Evolutionary conservation across 257 asterid genomes (phyloP).

Genomic region (Craterostigma plantagineum): DNA sequence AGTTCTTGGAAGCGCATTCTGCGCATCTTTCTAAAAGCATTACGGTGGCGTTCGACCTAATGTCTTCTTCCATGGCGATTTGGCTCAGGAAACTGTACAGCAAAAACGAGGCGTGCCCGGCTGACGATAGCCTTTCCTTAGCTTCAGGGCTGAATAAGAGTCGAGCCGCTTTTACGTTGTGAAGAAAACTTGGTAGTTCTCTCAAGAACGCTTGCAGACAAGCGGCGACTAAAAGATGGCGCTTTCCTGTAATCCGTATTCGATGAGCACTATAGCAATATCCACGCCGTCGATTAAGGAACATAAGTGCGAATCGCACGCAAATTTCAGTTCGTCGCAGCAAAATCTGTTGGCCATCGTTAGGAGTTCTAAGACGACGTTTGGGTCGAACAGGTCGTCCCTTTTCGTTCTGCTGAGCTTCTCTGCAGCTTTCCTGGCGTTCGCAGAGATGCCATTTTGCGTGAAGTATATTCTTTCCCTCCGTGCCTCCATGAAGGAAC

Average conservation of each 20-base stretch:
- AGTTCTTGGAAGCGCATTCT: constrained; percentile 50
- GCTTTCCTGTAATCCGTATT: constrained; percentile 63
- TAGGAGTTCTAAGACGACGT: constrained; percentile 55
- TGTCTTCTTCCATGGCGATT: constrained; percentile 67
- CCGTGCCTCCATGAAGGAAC: constrained; percentile 55
- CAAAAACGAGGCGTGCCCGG: constrained; percentile 72
- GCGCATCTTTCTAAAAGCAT: constrained; percentile 77
- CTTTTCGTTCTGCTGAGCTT: constrained; percentile 46
- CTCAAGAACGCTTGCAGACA: constrained; percentile 81
- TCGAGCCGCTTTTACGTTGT: constrained; percentile 30
- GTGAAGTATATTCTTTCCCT: constrained; percentile 65
- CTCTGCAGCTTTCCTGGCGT: constrained; percentile 70
- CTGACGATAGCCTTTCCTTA: constrained; percentile 30
- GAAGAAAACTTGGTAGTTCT: constrained; percentile 63
- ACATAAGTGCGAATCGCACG: constrained; percentile 59
- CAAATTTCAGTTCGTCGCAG: constrained; percentile 67
- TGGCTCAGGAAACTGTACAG: constrained; percentile 67
- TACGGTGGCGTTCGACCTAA: constrained; percentile 59
- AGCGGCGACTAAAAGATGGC: constrained; percentile 83
- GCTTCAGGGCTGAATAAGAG: constrained; percentile 60
- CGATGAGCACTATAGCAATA: constrained; percentile 41
- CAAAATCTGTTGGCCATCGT: constrained; percentile 66
- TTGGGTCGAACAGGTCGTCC: constrained; percentile 42
- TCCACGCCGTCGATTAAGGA: constrained; percentile 56
- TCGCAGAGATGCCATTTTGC: constrained; percentile 42